Evolutionary conservation across 495 filamentous ascomycete genomes (phyloP).

Genomic region (Lepidopterella palustris): DNA sequence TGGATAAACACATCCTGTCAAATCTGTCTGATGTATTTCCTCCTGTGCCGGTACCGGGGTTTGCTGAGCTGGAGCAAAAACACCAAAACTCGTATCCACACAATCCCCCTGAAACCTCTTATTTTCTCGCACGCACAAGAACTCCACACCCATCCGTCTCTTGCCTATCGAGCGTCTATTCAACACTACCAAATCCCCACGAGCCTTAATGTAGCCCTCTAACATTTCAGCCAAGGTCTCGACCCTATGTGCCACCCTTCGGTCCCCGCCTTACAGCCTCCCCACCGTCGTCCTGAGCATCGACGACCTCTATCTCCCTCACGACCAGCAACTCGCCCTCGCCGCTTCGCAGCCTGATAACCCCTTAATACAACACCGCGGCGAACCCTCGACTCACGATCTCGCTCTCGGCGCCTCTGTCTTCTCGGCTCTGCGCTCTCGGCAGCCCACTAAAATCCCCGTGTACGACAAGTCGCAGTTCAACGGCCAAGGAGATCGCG

Average conservation of each 20-base stretch:
- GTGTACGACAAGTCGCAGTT: slow-evolving; percentile 79
- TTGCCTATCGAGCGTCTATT: background rate
- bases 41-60: no score
- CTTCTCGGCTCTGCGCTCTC: slow-evolving; percentile 53
- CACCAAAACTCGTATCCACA: no score
- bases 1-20: no score
- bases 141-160: no score
- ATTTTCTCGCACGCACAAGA: no score
- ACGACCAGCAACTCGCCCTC: slow-evolving; percentile 62
- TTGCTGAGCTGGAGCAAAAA: no score
- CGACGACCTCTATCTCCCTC: slow-evolving; percentile 83
- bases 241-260: slow-evolving; percentile 58
- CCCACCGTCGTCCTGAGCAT: slow-evolving; percentile 74
- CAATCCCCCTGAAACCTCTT: no score
- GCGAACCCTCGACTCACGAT: slow-evolving; percentile 85
- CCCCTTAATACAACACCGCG: slow-evolving; percentile 70
- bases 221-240: slow-evolving; percentile 45
- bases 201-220: background rate
- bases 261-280: slow-evolving; percentile 58
- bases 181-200: background rate
- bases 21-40: background rate
- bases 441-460: slow-evolving; percentile 56
- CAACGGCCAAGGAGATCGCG: slow-evolving; percentile 71
- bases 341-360: slow-evolving; percentile 61
- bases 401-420: slow-evolving; percentile 55